phyloP scores from a whole-genome alignment of 202 grass and related monocot genomes.

The Tripidium arundinaceum region DNA sequence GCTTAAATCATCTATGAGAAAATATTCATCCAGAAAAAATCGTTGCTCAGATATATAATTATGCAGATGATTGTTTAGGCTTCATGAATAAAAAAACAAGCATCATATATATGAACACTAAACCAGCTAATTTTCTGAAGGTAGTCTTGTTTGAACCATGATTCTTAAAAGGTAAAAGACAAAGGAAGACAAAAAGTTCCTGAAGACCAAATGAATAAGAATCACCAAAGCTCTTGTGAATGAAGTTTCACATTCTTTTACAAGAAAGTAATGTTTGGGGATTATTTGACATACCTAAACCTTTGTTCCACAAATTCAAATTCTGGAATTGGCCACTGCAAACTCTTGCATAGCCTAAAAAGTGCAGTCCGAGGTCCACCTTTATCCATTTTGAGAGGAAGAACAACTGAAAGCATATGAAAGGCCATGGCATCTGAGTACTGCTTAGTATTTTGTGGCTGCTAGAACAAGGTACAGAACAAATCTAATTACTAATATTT shows the following conservation, averaged over 20 bases:
- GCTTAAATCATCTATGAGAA: background rate
- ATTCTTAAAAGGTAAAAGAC: background rate
- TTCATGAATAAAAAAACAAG: background rate
- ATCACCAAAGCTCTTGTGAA: slow-evolving; percentile 25
- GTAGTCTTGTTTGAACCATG: background rate
- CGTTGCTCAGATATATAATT: background rate
- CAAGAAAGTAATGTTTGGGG: background rate
- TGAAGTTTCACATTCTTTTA: background rate
- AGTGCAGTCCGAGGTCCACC: slow-evolving; percentile 71
- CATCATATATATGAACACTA: background rate
- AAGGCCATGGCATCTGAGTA: background rate
- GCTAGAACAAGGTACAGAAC: background rate
- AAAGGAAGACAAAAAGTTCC: too few relatives aligned
- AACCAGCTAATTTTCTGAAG: background rate
- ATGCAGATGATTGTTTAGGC: background rate
- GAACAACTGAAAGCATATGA: slow-evolving; percentile 43
- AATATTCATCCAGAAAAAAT: background rate
- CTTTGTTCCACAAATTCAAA: slow-evolving; percentile 66
- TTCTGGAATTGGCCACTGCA: slow-evolving; percentile 74
- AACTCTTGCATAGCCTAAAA: slow-evolving; percentile 80
- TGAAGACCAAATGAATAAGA: too few relatives aligned
- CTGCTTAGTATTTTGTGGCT: background rate
- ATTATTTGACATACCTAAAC: slow-evolving; percentile 47
- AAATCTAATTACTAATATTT: slow-evolving; percentile 13
- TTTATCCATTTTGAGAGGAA: slow-evolving; percentile 76